phyloP scores from a whole-genome alignment of 2,329 filamentous ascomycete species.

The Pyricularia pennisetigena region DNA sequence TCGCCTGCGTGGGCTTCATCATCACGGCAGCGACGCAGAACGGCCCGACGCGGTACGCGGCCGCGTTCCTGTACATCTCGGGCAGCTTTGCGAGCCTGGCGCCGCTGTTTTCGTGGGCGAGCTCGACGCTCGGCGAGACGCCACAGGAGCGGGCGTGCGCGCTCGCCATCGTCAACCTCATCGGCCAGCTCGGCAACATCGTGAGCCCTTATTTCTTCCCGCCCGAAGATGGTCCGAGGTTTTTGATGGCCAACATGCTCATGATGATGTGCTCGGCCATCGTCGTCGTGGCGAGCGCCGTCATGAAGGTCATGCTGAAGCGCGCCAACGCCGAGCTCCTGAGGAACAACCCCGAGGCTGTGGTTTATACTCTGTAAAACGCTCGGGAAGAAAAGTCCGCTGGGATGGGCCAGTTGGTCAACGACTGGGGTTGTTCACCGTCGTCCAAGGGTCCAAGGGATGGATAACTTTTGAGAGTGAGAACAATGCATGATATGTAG shows the following conservation, averaged over 20 bases:
- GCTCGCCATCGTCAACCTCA: slow-evolving; percentile 24
- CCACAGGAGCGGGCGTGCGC: slow-evolving; percentile 27
- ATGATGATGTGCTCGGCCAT: neutral
- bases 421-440: neutral
- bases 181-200: slow-evolving; percentile 42
- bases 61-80: slow-evolving; percentile 29
- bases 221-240: slow-evolving; percentile 26
- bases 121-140: slow-evolving; percentile 21
- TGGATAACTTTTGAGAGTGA: neutral
- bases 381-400: neutral
- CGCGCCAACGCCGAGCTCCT: neutral
- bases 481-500: neutral
- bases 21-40: slow-evolving; percentile 1
- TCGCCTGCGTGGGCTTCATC: slow-evolving; percentile 3
- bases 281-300: neutral
- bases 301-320: slow-evolving; percentile 2
- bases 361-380: neutral
- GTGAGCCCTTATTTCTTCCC: slow-evolving; percentile 54
- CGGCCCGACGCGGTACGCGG: slow-evolving; percentile 13
- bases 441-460: neutral
- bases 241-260: slow-evolving; percentile 2
- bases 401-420: neutral
- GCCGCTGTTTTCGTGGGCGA: slow-evolving; percentile 24
- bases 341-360: neutral
- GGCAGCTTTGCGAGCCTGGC: slow-evolving; percentile 24